Conservation (phyloP, 495 filamentous ascomycete species). For the Aspergillus mulundensis region DNA sequence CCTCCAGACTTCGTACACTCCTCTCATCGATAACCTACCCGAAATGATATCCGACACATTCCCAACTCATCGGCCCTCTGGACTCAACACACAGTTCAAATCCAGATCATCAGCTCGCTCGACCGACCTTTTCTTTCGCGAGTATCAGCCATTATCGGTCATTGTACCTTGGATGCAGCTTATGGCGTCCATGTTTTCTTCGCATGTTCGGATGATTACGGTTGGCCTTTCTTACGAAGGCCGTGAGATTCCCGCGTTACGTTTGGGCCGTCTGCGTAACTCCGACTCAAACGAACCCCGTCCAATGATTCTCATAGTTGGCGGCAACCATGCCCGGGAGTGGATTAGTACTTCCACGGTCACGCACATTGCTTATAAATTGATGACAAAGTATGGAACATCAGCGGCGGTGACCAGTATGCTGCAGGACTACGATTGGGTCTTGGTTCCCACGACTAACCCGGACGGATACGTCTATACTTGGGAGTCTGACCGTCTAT, state of each 20-base stretch:
- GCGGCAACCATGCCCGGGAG: conserved; percentile 86
- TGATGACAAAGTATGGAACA: conserved; percentile 77
- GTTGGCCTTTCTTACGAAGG: conserved; percentile 83
- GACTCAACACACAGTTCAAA: conserved; percentile 27
- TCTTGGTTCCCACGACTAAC: conserved; percentile 88
- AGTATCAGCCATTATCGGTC: conserved; percentile 80
- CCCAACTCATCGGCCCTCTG: conserved; percentile 38
- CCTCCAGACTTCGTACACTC: conserved; percentile 66
- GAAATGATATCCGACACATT: conserved; percentile 75
- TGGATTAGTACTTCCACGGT: conserved; percentile 94
- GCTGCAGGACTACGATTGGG: conserved; percentile 75
- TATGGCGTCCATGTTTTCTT: conserved; percentile 81
- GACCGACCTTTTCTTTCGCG: conserved; percentile 67
- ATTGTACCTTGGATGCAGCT: conserved; percentile 86
- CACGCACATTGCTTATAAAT: conserved; percentile 84
- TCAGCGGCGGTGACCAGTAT: conserved; percentile 63
- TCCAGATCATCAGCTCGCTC: conserved; percentile 33
- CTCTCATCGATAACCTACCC: conserved; percentile 77
- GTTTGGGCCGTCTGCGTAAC: conserved; percentile 66
- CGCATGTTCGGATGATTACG: conserved; percentile 65
- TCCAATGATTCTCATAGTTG: conserved; percentile 78
- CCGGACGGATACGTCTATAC: conserved; percentile 93
- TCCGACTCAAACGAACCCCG: conserved; percentile 42
- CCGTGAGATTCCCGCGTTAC: conserved; percentile 75
- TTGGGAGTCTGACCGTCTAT: conserved; percentile 87